These are phyloP conservation scores for Aspergillus puulaauensis DNA, from an alignment of 2,329 filamentous ascomycete genomes.

Conservation along the genomic window DNA sequence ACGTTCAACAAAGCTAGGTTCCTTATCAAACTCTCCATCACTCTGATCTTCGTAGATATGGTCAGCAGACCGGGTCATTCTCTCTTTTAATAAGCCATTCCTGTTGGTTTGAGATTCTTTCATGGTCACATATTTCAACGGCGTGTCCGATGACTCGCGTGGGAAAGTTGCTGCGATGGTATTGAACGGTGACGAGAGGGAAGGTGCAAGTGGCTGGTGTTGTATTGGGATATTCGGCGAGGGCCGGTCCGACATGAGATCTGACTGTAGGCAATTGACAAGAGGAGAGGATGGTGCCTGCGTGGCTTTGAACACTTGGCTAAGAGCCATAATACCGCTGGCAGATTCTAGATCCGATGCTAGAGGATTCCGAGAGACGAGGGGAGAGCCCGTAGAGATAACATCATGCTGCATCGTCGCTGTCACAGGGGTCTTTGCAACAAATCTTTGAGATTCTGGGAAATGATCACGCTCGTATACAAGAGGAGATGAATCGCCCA, in stretches of 20 bases:
- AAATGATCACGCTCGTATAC: conserved; percentile 41
- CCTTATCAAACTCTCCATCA: conserved; percentile 46
- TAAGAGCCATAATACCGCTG: conserved; percentile 44
- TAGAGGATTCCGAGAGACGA: conserved; percentile 44
- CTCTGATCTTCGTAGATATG: conserved; percentile 36
- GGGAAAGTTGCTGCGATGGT: conserved; percentile 32
- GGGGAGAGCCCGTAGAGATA: conserved; percentile 36
- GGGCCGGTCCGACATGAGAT: conserved; percentile 46
- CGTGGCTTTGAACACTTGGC: conserved; percentile 50
- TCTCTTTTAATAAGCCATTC: conserved; percentile 32
- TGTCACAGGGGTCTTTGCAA: conserved; percentile 43
- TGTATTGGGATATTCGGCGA: conserved; percentile 50
- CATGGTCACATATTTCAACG: conserved; percentile 45
- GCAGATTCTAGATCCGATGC: conserved; percentile 35
- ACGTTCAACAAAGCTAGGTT: conserved; percentile 40
- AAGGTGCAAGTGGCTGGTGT: conserved; percentile 31
- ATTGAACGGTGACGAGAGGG: conserved; percentile 40
- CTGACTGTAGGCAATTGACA: conserved; percentile 34
- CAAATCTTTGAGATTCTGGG: conserved; percentile 48
- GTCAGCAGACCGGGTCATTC: conserved; percentile 35
- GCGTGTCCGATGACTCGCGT: conserved; percentile 42
- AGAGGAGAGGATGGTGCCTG: conserved; percentile 50
- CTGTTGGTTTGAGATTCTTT: conserved; percentile 47
- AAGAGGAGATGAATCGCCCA: conserved; percentile 38
- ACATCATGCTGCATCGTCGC: conserved; percentile 34